phyloP scores from a whole-genome alignment of 2,329 filamentous ascomycete genomes.

The Chaetomiaceae sp. region DNA sequence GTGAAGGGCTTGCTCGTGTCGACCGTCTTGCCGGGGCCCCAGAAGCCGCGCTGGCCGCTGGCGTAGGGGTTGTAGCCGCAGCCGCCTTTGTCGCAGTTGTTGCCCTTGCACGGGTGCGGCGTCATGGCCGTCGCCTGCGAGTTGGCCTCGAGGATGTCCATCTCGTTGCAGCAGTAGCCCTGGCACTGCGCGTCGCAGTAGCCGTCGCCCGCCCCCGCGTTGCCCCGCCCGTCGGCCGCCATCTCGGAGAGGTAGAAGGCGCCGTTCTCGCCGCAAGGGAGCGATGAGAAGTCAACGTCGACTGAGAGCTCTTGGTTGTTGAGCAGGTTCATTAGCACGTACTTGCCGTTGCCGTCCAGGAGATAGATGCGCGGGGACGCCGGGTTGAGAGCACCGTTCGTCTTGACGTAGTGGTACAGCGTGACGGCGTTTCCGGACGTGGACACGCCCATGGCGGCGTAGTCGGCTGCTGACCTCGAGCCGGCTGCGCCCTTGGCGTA shows the following conservation, averaged over 20 bases:
- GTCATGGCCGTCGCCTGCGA: constrained; percentile 41
- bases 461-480: constrained; percentile 3
- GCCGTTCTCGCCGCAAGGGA: constrained; percentile 20
- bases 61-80: constrained; percentile 27
- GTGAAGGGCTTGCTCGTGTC: background rate
- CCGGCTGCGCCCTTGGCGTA: no score
- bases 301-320: constrained; percentile 17
- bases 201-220: constrained; percentile 21
- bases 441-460: constrained; percentile 10
- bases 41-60: constrained; percentile 37
- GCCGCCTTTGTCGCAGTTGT: constrained; percentile 40
- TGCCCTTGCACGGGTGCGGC: constrained; percentile 41
- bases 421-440: constrained; percentile 12
- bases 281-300: constrained; percentile 17
- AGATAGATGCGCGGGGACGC: constrained; percentile 15
- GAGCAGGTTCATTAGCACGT: constrained; percentile 16
- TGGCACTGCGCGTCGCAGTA: constrained; percentile 29
- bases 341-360: constrained; percentile 13
- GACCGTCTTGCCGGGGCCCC: constrained; percentile 21
- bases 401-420: constrained; percentile 13
- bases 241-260: constrained; percentile 21
- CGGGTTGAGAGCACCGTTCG: no score
- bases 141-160: constrained; percentile 54
- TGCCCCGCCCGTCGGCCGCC: constrained; percentile 4
- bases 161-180: constrained; percentile 50